Evolutionary conservation across 2,329 filamentous ascomycete genomes (phyloP), one percentile per base, ranked within the genome.

Genomic region (Fusarium zealandicum): DNA sequence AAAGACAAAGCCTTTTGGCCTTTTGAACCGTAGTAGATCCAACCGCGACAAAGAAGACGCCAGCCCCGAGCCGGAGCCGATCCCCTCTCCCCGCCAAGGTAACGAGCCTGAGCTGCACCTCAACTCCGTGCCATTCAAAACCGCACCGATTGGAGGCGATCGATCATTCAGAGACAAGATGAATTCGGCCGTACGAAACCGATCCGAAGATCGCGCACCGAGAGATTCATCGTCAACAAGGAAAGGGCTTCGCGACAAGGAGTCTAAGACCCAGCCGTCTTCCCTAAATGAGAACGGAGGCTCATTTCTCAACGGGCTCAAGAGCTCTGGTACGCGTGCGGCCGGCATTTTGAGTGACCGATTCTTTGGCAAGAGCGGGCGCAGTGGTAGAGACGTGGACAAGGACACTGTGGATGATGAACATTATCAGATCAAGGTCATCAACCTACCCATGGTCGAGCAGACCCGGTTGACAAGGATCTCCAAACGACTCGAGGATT

Each of bases 401-500:
- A 89, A 76, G 58, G 87, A 90, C 55, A 73, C 83, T 2, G 76
- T 92, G 11, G 91, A 92, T 63, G 89, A 92, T 66, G 91, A 95
- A 69, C 89, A 92, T 67, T 96, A 97, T 68, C 82, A 89, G 48
- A 82, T 92, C 67, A 91, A 89, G 65, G 87, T 96, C 36, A 91
- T 98, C 71, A 96, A 95, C 67, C 79, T 90, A 42, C 92, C 92
- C 1, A 78, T 98, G 25, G 82, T 96, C 20, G 89, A 96, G 71
- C 93, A 98, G 75, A 93, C 93, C 6, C 86, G 93, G n/a, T 80
- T 87, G 60, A 97, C 93, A 0, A 85, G 93, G 59, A 97, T 98
- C 70, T 96, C 92, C 7, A 96, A 93, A 74, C 86, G 89, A 25
- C 78, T 98, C 36, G 91, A 96, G 69, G 86, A 90, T 56, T 96